phyloP scores from a whole-genome alignment of 1,284 basidiomycete species.

The Apiotrichum siamense region DNA sequence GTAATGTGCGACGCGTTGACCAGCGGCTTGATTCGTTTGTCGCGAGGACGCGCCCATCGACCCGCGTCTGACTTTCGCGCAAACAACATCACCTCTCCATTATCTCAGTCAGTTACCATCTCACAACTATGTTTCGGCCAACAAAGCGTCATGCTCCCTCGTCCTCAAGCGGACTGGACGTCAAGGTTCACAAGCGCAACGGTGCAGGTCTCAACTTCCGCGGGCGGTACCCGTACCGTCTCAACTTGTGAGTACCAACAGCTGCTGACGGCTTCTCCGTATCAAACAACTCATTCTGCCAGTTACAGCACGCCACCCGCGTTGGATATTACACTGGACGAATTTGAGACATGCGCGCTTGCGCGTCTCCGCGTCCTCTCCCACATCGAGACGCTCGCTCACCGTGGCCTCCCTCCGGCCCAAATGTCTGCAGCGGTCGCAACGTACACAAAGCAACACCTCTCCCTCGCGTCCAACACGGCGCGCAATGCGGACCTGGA shows the following conservation, averaged over 20 bases:
- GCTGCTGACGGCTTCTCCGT: background rate
- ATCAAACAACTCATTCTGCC: background rate
- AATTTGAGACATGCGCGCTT: slow-evolving; percentile 90
- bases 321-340: slow-evolving; percentile 88
- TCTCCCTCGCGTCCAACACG: slow-evolving; percentile 59
- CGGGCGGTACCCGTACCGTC: slow-evolving; percentile 57
- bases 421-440: slow-evolving; percentile 31
- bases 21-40: too few relatives aligned
- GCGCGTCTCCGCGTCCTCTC: slow-evolving; percentile 78
- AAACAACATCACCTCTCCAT: too few relatives aligned
- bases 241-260: slow-evolving; percentile 70
- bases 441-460: slow-evolving; percentile 42
- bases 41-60: too few relatives aligned
- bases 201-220: slow-evolving; percentile 6
- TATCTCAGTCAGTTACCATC: too few relatives aligned
- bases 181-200: slow-evolving; percentile 37
- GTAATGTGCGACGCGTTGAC: too few relatives aligned
- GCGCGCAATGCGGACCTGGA: slow-evolving; percentile 54
- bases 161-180: slow-evolving; percentile 17
- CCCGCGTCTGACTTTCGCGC: too few relatives aligned
- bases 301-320: slow-evolving; percentile 83
- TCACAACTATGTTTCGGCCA: slow-evolving; percentile 46
- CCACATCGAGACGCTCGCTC: slow-evolving; percentile 77
- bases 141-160: slow-evolving; percentile 12
- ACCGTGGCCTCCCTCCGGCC: slow-evolving; percentile 44